Evolutionary conservation across 495 filamentous ascomycete species (phyloP), one percentile per base, ranked within the genome.

Genomic region (Aspergillus kassunensis): DNA sequence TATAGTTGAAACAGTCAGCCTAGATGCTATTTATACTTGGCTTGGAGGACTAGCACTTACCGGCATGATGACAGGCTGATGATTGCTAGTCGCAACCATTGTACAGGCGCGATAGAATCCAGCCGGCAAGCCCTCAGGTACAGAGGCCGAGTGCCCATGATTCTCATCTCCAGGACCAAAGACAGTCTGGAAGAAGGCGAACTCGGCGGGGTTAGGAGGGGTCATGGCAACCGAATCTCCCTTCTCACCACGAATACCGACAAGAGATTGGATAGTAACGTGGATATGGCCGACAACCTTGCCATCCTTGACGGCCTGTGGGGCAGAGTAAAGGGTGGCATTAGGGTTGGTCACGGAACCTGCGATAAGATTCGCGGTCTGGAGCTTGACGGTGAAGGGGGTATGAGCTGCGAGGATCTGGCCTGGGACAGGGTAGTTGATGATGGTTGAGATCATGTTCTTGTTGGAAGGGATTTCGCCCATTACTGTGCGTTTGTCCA

Each of bases 61-160:
- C 37, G 49, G 49, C 49, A 51, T 51, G 9, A 51, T 4, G 9
- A 51, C 49, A 51, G 39, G 49, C 29, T 51, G 49, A 36, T 51
- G 37, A 16, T 51, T 51, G 27, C 49, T 51, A 4, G 39, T n/a
- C 2, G 39, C 49, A 15, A 34, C 39, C 49, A 51, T 51, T 4
- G 49, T 51, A 44, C 49, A 51, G 9, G 27, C 39, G 0, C 49
- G 49, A 35, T 51, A 51, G 21, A 44, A 43, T 5, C 49, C 49
- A 15, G 27, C 29, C 2, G 39, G 29, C 12, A 51, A 19, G 18
- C 49, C 49, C 1, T 16, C 39, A 6, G 23, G 3, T 1, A 51
- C 49, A 24, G 6, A 12, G 6, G 36, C 37, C 30, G 39, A 21
- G 19, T 35, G 36, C n/a, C 16, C 27, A 35, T 20, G 30, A 13